A percentile compares a stretch with the other conserved stretches of the same genome.
Conservation (phyloP, 2,329 filamentous ascomycete species). For the Chrysoporthe cubensis region DNA sequence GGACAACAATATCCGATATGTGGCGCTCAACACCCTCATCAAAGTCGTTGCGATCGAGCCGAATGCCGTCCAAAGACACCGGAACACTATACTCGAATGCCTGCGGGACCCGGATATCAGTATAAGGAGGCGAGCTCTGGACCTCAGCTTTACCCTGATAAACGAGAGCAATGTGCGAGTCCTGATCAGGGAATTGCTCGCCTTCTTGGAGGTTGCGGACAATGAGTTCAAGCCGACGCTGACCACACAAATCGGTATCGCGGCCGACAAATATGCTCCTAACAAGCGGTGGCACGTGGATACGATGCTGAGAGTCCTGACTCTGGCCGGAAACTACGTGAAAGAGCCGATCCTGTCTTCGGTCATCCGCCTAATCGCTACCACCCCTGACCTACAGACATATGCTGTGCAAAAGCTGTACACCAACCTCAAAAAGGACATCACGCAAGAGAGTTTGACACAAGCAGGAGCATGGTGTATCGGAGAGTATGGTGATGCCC, state of each 20-base stretch:
- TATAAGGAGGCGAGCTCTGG: slow-evolving; percentile 91
- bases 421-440: slow-evolving; percentile 87
- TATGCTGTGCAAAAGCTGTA: slow-evolving; percentile 98
- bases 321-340: slow-evolving; percentile 92
- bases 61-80: slow-evolving; percentile 93
- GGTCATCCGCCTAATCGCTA: slow-evolving; percentile 93
- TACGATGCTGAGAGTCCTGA: slow-evolving; percentile 93
- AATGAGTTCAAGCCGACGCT: slow-evolving; percentile 99
- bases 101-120: slow-evolving; percentile 96
- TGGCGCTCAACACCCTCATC: slow-evolving; percentile 94
- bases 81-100: slow-evolving; percentile 97
- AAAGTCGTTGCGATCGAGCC: slow-evolving; percentile 98
- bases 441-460: slow-evolving; percentile 94
- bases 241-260: slow-evolving; percentile 97
- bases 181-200: slow-evolving; percentile 87
- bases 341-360: slow-evolving; percentile 98
- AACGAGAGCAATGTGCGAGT: slow-evolving; percentile 96
- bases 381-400: slow-evolving; percentile 90
- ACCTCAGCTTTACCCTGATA: slow-evolving; percentile 96
- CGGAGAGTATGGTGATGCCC: slow-evolving; percentile 90
- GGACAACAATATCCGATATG: slow-evolving; percentile 99
- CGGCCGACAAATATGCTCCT: slow-evolving; percentile 91
- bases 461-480: slow-evolving; percentile 96
- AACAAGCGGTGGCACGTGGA: slow-evolving; percentile 99
- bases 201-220: slow-evolving; percentile 95